Base-by-base conservation (phyloP, 1,139 yeast genomes). In the Sugiyamaella paludigena region DNA sequence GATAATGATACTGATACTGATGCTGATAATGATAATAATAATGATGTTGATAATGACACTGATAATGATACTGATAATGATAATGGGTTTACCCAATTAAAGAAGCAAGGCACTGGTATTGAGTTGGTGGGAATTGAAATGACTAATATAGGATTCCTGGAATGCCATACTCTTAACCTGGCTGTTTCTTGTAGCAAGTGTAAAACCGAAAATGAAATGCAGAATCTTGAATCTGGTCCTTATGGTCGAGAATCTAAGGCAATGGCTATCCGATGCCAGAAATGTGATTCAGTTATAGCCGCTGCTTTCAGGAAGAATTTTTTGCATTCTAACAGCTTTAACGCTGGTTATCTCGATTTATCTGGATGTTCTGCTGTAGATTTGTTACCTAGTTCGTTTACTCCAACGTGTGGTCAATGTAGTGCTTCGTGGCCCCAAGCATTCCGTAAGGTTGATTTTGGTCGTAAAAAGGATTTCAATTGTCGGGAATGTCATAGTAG, bases 321-420 rank as follows among this genome's bases (percentile, higher is more conserved):
- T 36, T 40, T 72, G 36, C 73, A 68, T 47, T 51, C 59, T 39
- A 55, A 54, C 38, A 52, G 57, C 37, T 24, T 34, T 41, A 54
- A 66, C 9, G 64, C 66, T 1, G 76, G 76, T 1, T 69, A 67
- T 42, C 55, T 72, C 15, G 75, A 72, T 48, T 54, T 71, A 13
- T 58, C 62, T 30, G 69, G 70, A 11, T 71, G 75, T 45, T 50
- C 59, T 4, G 69, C 70, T 2, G 54, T 59, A 4, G 72, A 71
- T 43, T 43, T 71, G 43, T 57, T 70, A 34, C 72, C 74, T 1
- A 61, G 70, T 16, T 53, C 67, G 9, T 70, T 67, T 52, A 52
- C 57, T n/a, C 70, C 71, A 4, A 64, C 73, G 6, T 72, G 76
- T 49, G 69, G 55, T 6, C 55, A 61, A 31, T 72, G 76, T 55